Evolutionary conservation across 2,329 filamentous ascomycete genomes (phyloP).

Genomic region (Aspergillus fumigatus): DNA sequence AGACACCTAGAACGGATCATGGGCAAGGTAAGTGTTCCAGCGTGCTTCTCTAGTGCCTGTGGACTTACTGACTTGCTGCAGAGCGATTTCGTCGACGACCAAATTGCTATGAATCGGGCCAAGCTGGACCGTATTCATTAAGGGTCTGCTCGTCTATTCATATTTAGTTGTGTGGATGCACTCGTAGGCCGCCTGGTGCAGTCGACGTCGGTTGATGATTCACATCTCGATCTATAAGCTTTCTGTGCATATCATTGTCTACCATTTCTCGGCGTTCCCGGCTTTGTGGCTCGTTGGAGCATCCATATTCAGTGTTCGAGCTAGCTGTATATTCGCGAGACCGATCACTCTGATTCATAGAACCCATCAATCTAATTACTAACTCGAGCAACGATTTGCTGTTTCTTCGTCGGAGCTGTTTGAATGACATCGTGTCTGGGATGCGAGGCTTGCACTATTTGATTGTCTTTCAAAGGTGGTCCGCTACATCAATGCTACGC

Average conservation of each 20-base stretch:
- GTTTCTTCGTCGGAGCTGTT: not conserved
- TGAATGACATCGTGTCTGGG: not conserved
- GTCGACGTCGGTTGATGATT: conserved; percentile 14
- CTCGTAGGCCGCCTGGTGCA: conserved; percentile 28
- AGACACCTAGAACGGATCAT: conserved; percentile 71
- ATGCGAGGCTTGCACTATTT: not conserved
- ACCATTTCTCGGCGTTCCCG: conserved; percentile 22
- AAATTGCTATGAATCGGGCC: conserved; percentile 73
- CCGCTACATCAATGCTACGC: no score
- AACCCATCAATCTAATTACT: not conserved
- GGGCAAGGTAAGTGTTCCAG: conserved; percentile 59
- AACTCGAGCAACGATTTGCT: conserved; percentile 5
- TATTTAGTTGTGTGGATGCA: conserved; percentile 3
- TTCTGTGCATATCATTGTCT: conserved; percentile 10
- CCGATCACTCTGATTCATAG: no score
- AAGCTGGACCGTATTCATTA: conserved; percentile 57
- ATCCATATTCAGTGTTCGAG: not conserved
- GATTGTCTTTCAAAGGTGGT: no score
- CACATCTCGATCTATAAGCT: conserved; percentile 8
- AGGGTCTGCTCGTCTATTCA: not conserved
- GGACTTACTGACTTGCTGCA: conserved; percentile 34
- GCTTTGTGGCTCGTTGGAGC: conserved; percentile 4
- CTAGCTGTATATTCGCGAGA: not conserved
- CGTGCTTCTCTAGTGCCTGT: not conserved
- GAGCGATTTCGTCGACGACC: conserved; percentile 79